Evolutionary conservation across 306 rosid genomes (phyloP), one percentile per base, ranked within the genome.

Genomic region (Trifolium subterraneum): DNA sequence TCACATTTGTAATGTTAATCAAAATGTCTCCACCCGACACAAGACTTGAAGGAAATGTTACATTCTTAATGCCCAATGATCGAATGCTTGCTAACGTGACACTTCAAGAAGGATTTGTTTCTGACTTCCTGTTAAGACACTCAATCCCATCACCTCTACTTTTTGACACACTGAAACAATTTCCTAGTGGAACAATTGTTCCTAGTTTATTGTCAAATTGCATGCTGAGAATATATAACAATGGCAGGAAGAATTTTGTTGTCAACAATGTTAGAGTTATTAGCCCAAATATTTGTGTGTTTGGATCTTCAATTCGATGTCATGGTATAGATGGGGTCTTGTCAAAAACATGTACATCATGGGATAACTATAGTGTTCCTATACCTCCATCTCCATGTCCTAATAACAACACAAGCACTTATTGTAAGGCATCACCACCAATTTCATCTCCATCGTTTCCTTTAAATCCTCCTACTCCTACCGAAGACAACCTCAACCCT

Each of bases 31-130:
- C 83, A 16, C 56, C 64, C 0, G 83, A 85, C 69, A 3, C 68
- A 55, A 81, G 76, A 31, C 68, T 87, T 5, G 63, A 69, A 10
- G 82, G 63, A 2, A 87, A 90, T 6, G 61, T 87, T 20, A 90
- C 96, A 18, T 87, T 87, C 88, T 79, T 90, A 81, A 90, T 90
- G 92, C 96, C 96, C 2, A 87, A 86, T 39, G 92, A 90, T 71
- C 70, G 88, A 13, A 78, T 66, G 78, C 77, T 90, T 0, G 81
- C 92, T 1, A 84, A 67, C 55, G 39, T 75, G 50, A 23, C 15
- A 1, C 31, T 85, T 6, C 76, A 67, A 36, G 78, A 58, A 19
- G 80, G 81, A 1, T 47, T 60, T 0, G 22, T 84, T 42, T 27
- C 84, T 1, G 23, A 45, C 18, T 90, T 90, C 80, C 77, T 90